Percentiles rank a stretch among this genome's conserved stretches.
phyloP scores from a whole-genome alignment of 2,329 filamentous ascomycete genomes.

The Trichoderma pleuroti region DNA sequence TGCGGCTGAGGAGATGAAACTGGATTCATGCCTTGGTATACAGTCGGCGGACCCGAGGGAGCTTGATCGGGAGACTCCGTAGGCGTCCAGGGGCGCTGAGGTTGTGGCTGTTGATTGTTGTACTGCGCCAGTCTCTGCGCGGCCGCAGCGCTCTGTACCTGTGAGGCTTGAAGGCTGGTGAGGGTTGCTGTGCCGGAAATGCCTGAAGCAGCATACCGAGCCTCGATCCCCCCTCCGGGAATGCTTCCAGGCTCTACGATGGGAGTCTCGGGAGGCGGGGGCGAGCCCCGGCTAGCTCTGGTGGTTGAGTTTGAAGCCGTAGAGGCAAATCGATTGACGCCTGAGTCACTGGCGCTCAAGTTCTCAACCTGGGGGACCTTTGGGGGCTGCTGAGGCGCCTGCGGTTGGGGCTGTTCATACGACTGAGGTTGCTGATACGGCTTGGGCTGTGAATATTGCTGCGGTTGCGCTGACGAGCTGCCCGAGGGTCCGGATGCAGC shows the following conservation, averaged over 20 bases:
- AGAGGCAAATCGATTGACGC: constrained; percentile 64
- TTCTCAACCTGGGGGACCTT: constrained; percentile 26
- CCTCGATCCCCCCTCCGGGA: constrained; percentile 81
- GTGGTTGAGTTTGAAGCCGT: constrained; percentile 93
- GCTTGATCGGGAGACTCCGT: constrained; percentile 84
- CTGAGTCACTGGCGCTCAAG: constrained; percentile 39
- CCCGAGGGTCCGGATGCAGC: constrained; percentile 32
- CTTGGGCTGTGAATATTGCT: constrained; percentile 4
- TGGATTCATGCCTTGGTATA: constrained; percentile 82
- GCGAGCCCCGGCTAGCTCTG: constrained; percentile 84
- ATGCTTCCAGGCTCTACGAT: constrained; percentile 67
- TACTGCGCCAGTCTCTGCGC: constrained; percentile 80
- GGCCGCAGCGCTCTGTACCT: constrained; percentile 69
- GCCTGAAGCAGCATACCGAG: constrained; percentile 84
- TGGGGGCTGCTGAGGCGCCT: constrained; percentile 12
- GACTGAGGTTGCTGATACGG: constrained; percentile 17
- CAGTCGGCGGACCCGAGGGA: constrained; percentile 83
- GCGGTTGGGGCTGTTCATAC: constrained; percentile 1
- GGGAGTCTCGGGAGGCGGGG: constrained; percentile 90
- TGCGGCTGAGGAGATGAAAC: constrained; percentile 52
- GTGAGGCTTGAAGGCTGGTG: constrained; percentile 63
- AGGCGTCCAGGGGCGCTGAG: constrained; percentile 79
- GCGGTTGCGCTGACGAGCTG: constrained; percentile 26
- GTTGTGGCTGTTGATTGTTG: constrained; percentile 39
- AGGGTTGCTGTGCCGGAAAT: constrained; percentile 84